Conservation (phyloP, 228 moss, liverwort and hornwort species). For the Sphagnum fallax region DNA sequence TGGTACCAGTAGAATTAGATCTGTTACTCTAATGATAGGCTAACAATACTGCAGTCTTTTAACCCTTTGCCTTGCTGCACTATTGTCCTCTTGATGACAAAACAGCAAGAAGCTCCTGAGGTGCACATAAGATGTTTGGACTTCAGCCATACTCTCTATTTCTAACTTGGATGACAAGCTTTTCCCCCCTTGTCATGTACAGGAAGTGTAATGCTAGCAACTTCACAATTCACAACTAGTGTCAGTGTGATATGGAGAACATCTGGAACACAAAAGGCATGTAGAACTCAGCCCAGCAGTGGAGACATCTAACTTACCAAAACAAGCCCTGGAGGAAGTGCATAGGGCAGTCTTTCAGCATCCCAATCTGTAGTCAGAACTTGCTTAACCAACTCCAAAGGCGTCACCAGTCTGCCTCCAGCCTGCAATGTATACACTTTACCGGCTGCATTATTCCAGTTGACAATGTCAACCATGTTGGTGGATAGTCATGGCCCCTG, state of each 20-base stretch:
- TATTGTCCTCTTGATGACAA: neutral
- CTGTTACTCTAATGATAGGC: neutral
- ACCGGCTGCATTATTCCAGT: neutral
- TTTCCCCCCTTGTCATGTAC: no score
- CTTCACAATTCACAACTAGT: no score
- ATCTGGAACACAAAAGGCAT: no score
- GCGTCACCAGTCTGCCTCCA: constrained; percentile 29
- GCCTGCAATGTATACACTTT: constrained; percentile 32
- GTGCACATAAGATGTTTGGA: neutral
- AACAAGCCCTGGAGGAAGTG: constrained; percentile 62
- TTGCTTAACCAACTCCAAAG: constrained; percentile 59
- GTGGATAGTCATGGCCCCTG: no score
- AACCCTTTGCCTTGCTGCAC: neutral
- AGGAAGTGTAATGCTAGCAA: no score
- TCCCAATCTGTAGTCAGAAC: constrained; percentile 67
- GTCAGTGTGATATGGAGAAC: no score
- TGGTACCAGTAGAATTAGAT: neutral
- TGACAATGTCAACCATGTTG: neutral
- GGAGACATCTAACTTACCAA: constrained; percentile 34
- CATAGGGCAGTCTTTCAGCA: constrained; percentile 72
- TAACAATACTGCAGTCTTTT: neutral
- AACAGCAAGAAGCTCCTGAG: neutral
- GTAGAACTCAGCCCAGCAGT: no score
- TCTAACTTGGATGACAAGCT: no score
- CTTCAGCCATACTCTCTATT: neutral